Conservation (phyloP, 2,329 filamentous ascomycete species). For the Orbilia quercus region DNA sequence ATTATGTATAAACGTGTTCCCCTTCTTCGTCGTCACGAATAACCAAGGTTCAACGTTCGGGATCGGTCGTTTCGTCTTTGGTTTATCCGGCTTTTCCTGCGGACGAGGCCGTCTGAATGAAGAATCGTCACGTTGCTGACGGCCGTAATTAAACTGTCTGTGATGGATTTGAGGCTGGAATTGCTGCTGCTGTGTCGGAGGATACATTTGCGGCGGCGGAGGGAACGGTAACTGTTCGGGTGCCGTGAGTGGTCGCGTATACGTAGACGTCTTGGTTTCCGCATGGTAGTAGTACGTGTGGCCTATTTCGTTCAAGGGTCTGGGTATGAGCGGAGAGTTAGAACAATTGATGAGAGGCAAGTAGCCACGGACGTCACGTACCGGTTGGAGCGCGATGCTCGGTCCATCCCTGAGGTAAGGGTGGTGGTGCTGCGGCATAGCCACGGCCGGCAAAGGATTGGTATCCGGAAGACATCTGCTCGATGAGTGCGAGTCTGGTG, state of each 20-base stretch:
- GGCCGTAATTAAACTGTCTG: slow-evolving; percentile 58
- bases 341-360: slow-evolving; percentile 28
- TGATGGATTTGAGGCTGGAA: slow-evolving; percentile 69
- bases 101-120: slow-evolving; percentile 56
- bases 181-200: slow-evolving; percentile 63
- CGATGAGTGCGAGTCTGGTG: slow-evolving; percentile 1
- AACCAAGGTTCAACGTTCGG: slow-evolving; percentile 88
- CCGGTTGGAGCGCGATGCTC: slow-evolving; percentile 87
- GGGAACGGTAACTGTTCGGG: slow-evolving; percentile 58
- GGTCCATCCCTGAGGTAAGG: slow-evolving; percentile 85
- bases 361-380: slow-evolving; percentile 61
- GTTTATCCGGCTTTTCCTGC: slow-evolving; percentile 72
- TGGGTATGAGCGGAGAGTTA: slow-evolving; percentile 32
- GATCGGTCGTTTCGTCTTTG: slow-evolving; percentile 80
- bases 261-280: slow-evolving; percentile 85
- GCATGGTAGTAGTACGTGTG: slow-evolving; percentile 90
- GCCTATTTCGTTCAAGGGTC: slow-evolving; percentile 66
- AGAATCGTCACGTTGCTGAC: slow-evolving; percentile 17
- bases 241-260: slow-evolving; percentile 74
- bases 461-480: slow-evolving; percentile 31
- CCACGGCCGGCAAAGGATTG: slow-evolving; percentile 60
- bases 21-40: slow-evolving; percentile 90
- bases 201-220: slow-evolving; percentile 25
- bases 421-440: slow-evolving; percentile 62
- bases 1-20: slow-evolving; percentile 90